Evolutionary conservation across 2,329 filamentous ascomycete species (phyloP).

Genomic region (Trichophyton verrucosum): DNA sequence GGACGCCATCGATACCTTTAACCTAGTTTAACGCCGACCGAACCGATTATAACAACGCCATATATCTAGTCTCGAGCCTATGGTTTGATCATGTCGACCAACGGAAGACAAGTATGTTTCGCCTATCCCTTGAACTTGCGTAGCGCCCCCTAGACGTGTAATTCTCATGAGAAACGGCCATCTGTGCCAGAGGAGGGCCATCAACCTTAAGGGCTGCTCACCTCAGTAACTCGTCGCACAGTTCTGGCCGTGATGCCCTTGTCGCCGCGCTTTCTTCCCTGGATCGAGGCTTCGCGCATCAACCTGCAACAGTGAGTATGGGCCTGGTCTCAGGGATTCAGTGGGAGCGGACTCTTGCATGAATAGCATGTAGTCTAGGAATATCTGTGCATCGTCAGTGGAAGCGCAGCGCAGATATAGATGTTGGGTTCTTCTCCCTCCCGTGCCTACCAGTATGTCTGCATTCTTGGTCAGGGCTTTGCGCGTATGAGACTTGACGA

Average conservation of each 20-base stretch:
- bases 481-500: constrained; percentile 77
- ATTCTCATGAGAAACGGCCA: neutral
- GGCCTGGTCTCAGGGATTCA: neutral
- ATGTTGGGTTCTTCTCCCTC: neutral
- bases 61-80: too few species aligned
- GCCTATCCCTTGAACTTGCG: constrained; percentile 9
- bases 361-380: constrained; percentile 72
- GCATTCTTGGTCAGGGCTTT: constrained; percentile 71
- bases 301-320: constrained; percentile 39
- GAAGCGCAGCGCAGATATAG: too few species aligned
- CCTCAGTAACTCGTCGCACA: constrained; percentile 64
- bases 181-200: neutral
- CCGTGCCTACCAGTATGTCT: constrained; percentile 61
- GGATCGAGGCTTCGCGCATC: constrained; percentile 66
- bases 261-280: constrained; percentile 61
- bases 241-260: constrained; percentile 61
- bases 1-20: neutral
- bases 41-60: neutral
- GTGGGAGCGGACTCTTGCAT: constrained; percentile 48
- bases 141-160: neutral
- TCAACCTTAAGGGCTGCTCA: constrained; percentile 31
- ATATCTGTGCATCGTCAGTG: constrained; percentile 48
- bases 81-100: too few species aligned
- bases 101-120: too few species aligned
- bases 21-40: neutral